Percentiles rank a stretch among this genome's conserved stretches.
These are phyloP conservation scores for Acmispon strigosus DNA, from an alignment of 306 rosid species.

Conservation along the genomic window DNA sequence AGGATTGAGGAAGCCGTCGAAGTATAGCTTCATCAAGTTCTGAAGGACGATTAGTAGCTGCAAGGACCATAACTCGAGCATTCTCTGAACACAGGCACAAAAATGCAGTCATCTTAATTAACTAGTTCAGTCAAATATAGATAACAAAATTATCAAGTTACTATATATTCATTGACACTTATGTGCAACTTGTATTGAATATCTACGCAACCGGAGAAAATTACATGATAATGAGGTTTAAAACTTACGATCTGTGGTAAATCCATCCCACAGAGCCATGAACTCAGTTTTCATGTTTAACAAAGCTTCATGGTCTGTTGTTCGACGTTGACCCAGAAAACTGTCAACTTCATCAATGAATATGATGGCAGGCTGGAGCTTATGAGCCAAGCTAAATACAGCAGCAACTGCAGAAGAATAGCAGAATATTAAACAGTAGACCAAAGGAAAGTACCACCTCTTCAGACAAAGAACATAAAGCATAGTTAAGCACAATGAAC, in stretches of 20 bases:
- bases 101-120: neutral
- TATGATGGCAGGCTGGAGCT: constrained; percentile 96
- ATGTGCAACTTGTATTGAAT: constrained; percentile 6
- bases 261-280: constrained; percentile 99
- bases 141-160: neutral
- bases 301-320: constrained; percentile 89
- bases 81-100: constrained; percentile 38
- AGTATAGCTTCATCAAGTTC: constrained; percentile 99
- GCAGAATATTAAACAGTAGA: constrained; percentile 1
- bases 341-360: constrained; percentile 99
- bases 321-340: constrained; percentile 94
- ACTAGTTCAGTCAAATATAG: constrained; percentile 6
- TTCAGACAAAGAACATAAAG: constrained; percentile 10
- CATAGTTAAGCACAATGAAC: neutral
- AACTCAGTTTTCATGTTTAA: constrained; percentile 98
- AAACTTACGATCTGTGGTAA: constrained; percentile 90
- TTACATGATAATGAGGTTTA: neutral
- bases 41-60: constrained; percentile 98
- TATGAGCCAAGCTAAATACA: constrained; percentile 92
- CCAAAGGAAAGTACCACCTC: neutral
- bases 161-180: neutral
- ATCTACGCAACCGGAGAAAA: neutral
- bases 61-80: constrained; percentile 96
- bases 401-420: constrained; percentile 71
- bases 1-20: constrained; percentile 96